A percentile compares a stretch with the other conserved stretches of the same genome.
These are phyloP conservation scores for Trichoderma sp. DNA, from an alignment of 2,329 filamentous ascomycete genomes.

Conservation along the genomic window DNA sequence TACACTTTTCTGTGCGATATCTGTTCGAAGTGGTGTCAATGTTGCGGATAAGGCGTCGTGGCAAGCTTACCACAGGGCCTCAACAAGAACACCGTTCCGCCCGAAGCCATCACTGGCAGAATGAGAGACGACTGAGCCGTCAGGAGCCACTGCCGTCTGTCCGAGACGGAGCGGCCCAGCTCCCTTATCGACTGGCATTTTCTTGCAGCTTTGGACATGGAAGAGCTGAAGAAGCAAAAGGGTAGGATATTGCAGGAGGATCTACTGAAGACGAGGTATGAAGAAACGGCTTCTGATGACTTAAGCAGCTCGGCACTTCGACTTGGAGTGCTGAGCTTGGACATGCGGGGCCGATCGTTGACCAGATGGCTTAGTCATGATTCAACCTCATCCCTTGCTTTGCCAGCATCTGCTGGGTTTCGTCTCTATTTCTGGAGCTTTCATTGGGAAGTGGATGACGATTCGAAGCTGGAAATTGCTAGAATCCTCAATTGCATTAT, in stretches of 20 bases:
- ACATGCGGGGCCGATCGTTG: constrained; percentile 2
- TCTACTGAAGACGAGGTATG: constrained; percentile 6
- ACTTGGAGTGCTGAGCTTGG: neutral
- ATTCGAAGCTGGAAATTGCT: no score
- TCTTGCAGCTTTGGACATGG: constrained; percentile 10
- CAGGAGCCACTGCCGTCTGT: no score
- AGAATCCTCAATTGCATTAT: no score
- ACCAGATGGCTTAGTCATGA: constrained; percentile 17
- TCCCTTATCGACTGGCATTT: neutral
- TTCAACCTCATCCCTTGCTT: constrained; percentile 23
- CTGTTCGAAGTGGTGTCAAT: no score
- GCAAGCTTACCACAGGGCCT: no score
- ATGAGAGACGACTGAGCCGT: no score
- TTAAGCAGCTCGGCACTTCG: neutral
- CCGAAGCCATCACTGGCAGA: no score
- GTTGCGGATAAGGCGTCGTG: no score
- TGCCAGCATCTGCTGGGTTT: neutral
- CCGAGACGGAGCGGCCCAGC: neutral
- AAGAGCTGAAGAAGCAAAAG: constrained; percentile 5
- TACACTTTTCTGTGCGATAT: no score
- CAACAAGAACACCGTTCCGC: no score
- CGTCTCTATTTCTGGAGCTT: neutral
- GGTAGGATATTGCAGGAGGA: neutral
- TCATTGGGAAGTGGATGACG: no score
- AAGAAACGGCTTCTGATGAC: neutral